Base-by-base conservation (phyloP, 2,329 filamentous ascomycete genomes). In the Cercospora janseana region DNA sequence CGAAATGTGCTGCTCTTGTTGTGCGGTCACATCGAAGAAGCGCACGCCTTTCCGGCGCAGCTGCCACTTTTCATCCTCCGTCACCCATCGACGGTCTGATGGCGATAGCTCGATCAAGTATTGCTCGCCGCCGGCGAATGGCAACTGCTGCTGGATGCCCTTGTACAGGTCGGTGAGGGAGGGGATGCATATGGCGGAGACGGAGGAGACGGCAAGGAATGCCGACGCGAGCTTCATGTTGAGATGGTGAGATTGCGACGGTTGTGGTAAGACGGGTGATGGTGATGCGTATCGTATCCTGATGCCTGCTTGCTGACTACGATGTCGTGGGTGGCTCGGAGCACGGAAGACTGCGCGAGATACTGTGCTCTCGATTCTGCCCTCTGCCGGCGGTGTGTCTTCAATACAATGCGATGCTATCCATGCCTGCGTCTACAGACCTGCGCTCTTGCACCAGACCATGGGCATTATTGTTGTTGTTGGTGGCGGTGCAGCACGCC, bases 11-110 rank as follows among this genome's bases (percentile, higher is more conserved):
- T 49, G 27, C 6, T 52, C 51, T 12, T 46, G 78, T 32, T 54
- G 48, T 8, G 88, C 79, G 54, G 93, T 96, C 64, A 97, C 91
- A 72, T 97, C 92, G 79, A 97, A 94, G 77, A 97, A 97, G 64
- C 85, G 87, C 60, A 85, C 78, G 63, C 90, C 90, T 66, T 87
- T 79, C 60, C 89, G 79, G 65, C 87, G 85, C 57, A 97, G 74
- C 69, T 85, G 83, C 90, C 92, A 96, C 72, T 97, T 98, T 74
- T 96, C 84, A 27, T 95, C 88, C 64, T 97, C 92, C 0, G 88
- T 94, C 24, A 96, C 85, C 87, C 88, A 93, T 76, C 79, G 76
- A 18, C 85, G 91, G 67, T 92, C 79, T 49, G 87, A 89, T 3
- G 89, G 89, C n/a, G 81, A 79, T 20, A 93, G 77, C 74, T 97